Base-by-base conservation (phyloP, 768 basidiomycete genomes). In the Amanita thiersii region DNA sequence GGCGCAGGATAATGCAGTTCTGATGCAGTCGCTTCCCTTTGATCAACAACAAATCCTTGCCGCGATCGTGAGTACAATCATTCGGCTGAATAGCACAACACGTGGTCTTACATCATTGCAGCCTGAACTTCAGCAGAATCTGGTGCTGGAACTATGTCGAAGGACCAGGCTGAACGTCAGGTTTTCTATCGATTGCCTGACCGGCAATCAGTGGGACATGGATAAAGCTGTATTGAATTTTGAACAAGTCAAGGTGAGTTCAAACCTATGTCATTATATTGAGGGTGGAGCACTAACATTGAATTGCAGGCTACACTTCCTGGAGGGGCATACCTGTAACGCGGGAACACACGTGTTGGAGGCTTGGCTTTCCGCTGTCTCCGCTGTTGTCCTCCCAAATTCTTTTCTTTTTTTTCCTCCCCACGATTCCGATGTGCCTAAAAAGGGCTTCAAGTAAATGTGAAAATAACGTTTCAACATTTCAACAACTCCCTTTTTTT, bases 181-280 rank as follows among this genome's bases (percentile, higher is more conserved):
- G 50, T 94, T 78, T 53, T 75, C 90, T 4, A 64, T 83, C n/a
- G 81, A 96, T 46, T 97, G 94, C 56, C 60, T 98, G 45, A 68
- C 76, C 50, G 80, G 79, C 37, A 96, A 93, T 55, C 77, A 65
- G 5, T 98, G 92, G 92, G 77, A 92, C 55, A 52, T 86, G 38
- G 78, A 79, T 33, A 69, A 72, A 45, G 96, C 96, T 0, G 54
- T 90, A 18, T 71, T 73, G 37, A 93, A 94, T 55, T 98, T 91
- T 60, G 79, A 90, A 54, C 72, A 86, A 57, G 85, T 97, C 52
- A 86, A 86, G 76, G 86, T 86, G 49, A 44, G 79, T 64, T 40
- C 39, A 37, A 10, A 41, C 37, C 39, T 26, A 11, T 23, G 33
- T 17, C 17, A 18, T 31, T 19, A 31, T 29, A n/a, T 19, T 15